Base-by-base conservation (phyloP, 495 filamentous ascomycete genomes). In the Massariosphaeria phaeospora region DNA sequence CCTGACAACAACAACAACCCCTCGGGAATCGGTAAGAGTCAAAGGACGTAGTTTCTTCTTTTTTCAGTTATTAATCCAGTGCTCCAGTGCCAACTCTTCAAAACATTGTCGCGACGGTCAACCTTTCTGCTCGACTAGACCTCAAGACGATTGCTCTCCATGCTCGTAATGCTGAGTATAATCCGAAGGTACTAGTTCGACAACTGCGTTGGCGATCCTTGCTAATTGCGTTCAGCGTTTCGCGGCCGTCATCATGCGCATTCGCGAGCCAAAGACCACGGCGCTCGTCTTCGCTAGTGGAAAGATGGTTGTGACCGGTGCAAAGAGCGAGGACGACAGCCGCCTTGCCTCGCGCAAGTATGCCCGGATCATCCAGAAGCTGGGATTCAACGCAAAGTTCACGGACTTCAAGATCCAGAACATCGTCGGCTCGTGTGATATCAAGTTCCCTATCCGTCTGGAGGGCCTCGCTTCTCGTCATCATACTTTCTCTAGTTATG, bases 361-460 rank as follows among this genome's bases (percentile, higher is more conserved):
- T 72, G 93, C 93, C 20, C 89, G 93, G 59, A 98, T 98, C 73
- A 97, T 98, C 66, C 93, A 98, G 77, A 98, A 98, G 76, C 89
- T 98, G 52, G 93, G 93, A 47, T 98, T 98, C 82, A 95, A 96
- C 61, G 91, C 94, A 55, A 96, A 96, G 82, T 98, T 98, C 75
- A 96, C 90, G 55, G 93, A 98, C 71, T 98, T 98, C 79, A 97
- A 98, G 80, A 97, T 97, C 72, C 94, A 98, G 77, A 98, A 98
- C 74, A 98, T 98, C 45, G 93, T 98, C 57, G 93, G 93, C 54
- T 95, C 89, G 27, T 96, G 93, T 71, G 93, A 98, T 67, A 96
- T 98, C 79, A 96, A 96, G 75, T 98, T 98, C 77, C 93, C 93
- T 36, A 97, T 98, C 63, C 89, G 93, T 65, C 78, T 98, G 48